Conservation (phyloP, 331 rosid species). For the Dryas integrifolia region DNA sequence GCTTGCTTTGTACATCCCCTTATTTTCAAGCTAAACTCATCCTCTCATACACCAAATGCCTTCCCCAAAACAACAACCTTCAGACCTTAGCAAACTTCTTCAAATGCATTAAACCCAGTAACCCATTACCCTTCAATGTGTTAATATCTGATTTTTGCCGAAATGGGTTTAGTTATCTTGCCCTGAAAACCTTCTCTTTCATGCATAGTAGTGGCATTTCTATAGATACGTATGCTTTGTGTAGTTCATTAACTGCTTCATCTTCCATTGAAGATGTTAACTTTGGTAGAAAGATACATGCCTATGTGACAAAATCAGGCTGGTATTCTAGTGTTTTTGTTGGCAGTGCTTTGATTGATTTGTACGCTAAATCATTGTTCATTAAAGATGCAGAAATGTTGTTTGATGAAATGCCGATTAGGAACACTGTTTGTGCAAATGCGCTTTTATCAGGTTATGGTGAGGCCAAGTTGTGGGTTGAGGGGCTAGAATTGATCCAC, state of each 20-base stretch:
- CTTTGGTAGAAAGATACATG: slow-evolving; percentile 56
- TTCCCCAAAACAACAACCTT: slow-evolving; percentile 21
- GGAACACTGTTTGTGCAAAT: slow-evolving; percentile 64
- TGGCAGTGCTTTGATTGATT: slow-evolving; percentile 61
- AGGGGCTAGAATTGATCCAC: slow-evolving; percentile 49
- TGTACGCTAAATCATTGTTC: slow-evolving; percentile 43
- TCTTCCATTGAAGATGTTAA: slow-evolving; percentile 36
- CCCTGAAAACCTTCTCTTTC: slow-evolving; percentile 54
- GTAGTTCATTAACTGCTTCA: slow-evolving; percentile 57
- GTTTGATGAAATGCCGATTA: slow-evolving; percentile 74
- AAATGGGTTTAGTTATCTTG: slow-evolving; percentile 46
- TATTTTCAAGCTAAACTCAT: slow-evolving; percentile 46
- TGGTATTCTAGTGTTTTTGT: slow-evolving; percentile 66
- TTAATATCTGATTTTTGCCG: slow-evolving; percentile 44
- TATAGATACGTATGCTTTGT: slow-evolving; percentile 58
- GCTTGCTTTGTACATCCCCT: slow-evolving; percentile 39
- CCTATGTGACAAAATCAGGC: slow-evolving; percentile 52
- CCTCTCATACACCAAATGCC: slow-evolving; percentile 36
- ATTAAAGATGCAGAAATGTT: slow-evolving; percentile 48
- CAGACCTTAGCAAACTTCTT: slow-evolving; percentile 38
- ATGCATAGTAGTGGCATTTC: slow-evolving; percentile 53
- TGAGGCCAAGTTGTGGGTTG: slow-evolving; percentile 58
- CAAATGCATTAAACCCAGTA: slow-evolving; percentile 50
- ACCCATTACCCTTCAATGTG: slow-evolving; percentile 47
- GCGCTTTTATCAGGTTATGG: slow-evolving; percentile 60